These are phyloP conservation scores for Camillea tinctor DNA, from an alignment of 2,329 filamentous ascomycete species.

Conservation along the genomic window DNA sequence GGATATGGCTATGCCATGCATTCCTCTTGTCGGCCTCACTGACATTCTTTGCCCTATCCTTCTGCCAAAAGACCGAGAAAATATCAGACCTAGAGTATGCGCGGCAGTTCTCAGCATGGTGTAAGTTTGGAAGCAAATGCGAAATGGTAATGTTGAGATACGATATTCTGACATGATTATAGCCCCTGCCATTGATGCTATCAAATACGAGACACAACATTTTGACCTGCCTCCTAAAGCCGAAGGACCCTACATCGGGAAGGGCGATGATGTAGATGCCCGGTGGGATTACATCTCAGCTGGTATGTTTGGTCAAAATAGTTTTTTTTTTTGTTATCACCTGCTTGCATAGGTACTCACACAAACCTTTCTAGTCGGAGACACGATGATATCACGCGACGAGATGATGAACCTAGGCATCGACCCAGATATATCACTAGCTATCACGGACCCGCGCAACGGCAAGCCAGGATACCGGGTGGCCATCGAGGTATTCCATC, in stretches of 20 bases:
- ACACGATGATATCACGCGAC: constrained; percentile 56
- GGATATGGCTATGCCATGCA: constrained; percentile 41
- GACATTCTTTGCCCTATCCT: constrained; percentile 40
- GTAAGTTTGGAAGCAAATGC: constrained; percentile 32
- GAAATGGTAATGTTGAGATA: neutral
- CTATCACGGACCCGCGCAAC: constrained; percentile 53
- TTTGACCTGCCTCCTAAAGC: constrained; percentile 49
- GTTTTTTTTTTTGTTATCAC: constrained; percentile 6
- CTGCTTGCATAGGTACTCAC: neutral
- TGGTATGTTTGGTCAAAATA: constrained; percentile 20
- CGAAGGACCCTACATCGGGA: constrained; percentile 53
- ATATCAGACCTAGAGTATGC: constrained; percentile 35
- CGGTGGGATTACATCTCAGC: constrained; percentile 47
- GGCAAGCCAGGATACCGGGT: constrained; percentile 60
- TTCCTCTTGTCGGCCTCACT: constrained; percentile 40
- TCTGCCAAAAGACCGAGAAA: constrained; percentile 37
- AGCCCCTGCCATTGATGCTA: constrained; percentile 48
- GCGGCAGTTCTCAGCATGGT: constrained; percentile 44
- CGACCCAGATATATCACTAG: constrained; percentile 51
- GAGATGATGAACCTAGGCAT: constrained; percentile 53
- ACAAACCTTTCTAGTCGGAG: constrained; percentile 47
- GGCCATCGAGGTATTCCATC: constrained; percentile 58
- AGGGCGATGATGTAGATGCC: constrained; percentile 54
- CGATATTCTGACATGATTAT: constrained; percentile 1
- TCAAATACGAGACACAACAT: constrained; percentile 49